Conservation (phyloP, 1,284 basidiomycete genomes). For the Ustilago sp. region DNA sequence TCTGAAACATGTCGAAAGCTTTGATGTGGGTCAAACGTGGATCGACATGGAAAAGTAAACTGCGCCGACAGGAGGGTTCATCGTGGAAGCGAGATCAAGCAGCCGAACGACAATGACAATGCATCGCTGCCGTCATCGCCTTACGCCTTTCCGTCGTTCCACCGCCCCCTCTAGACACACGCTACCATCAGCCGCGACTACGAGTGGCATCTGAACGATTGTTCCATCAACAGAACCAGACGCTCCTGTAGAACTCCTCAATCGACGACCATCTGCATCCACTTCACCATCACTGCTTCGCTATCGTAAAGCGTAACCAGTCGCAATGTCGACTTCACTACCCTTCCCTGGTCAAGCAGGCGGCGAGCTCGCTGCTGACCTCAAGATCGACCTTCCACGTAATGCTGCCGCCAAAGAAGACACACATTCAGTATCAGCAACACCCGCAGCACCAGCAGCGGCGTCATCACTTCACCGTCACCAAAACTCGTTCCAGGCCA, state of each 20-base stretch:
- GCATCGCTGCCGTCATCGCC: not conserved
- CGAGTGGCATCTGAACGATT: not conserved
- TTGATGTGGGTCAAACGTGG: too few relatives aligned
- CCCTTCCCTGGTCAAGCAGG: slow-evolving; percentile 37
- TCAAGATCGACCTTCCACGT: slow-evolving; percentile 50
- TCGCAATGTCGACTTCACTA: slow-evolving; percentile 37
- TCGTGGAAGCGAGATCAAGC: slow-evolving; percentile 11
- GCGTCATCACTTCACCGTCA: slow-evolving; percentile 19
- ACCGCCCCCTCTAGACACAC: not conserved
- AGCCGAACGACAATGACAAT: not conserved
- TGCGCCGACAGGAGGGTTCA: not conserved
- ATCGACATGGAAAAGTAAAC: not conserved
- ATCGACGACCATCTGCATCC: not conserved
- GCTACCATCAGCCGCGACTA: not conserved
- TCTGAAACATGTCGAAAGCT: too few relatives aligned
- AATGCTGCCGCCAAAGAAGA: slow-evolving; percentile 18
- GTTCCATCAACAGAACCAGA: not conserved
- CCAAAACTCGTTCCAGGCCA: slow-evolving; percentile 32
- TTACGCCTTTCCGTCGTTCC: not conserved
- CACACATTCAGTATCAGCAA: slow-evolving; percentile 5
- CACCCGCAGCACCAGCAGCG: slow-evolving; percentile 9
- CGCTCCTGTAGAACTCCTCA: not conserved
- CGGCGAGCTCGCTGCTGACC: slow-evolving; percentile 23
- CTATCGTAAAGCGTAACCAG: not conserved
- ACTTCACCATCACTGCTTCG: not conserved